Evolutionary conservation across 1,284 basidiomycete species (phyloP).

Genomic region (Phenoliferia sp.): DNA sequence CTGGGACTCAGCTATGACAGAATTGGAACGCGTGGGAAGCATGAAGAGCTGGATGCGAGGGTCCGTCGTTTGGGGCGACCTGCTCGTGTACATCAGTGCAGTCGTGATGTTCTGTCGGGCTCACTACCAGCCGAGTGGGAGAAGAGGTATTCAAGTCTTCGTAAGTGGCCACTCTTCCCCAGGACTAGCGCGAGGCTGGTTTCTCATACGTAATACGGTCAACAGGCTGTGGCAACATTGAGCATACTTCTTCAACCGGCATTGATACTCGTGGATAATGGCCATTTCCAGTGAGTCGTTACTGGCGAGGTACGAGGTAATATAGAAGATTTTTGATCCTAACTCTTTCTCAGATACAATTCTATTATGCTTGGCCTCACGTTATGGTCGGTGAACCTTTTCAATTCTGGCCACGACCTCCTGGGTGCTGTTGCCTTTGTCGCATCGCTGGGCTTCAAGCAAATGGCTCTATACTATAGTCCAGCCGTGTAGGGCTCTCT

Average conservation of each 20-base stretch:
- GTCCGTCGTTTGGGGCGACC: slow-evolving; percentile 66
- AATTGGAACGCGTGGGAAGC: slow-evolving; percentile 33
- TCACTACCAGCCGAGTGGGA: background rate
- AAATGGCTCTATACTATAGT: slow-evolving; percentile 91
- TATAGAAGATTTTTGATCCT: no score
- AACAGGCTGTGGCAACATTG: slow-evolving; percentile 64
- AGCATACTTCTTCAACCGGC: slow-evolving; percentile 76
- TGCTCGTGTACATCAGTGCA: slow-evolving; percentile 69
- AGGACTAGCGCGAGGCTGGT: background rate
- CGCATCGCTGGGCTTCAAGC: slow-evolving; percentile 81
- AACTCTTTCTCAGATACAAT: slow-evolving; percentile 53
- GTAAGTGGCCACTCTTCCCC: background rate
- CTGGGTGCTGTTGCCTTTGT: slow-evolving; percentile 77
- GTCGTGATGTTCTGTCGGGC: slow-evolving; percentile 48
- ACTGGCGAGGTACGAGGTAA: no score
- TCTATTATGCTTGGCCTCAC: slow-evolving; percentile 81
- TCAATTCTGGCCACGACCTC: slow-evolving; percentile 63
- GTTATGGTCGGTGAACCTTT: slow-evolving; percentile 62
- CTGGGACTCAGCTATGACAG: slow-evolving; percentile 22
- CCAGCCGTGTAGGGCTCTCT: slow-evolving; percentile 58
- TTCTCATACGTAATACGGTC: background rate
- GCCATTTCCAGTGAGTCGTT: slow-evolving; percentile 78
- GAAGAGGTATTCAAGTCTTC: slow-evolving; percentile 12
- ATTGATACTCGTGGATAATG: slow-evolving; percentile 77
- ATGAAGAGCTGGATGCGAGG: slow-evolving; percentile 75